Percentiles rank a stretch among this genome's conserved stretches.
Conservation (phyloP, 176 grass and related monocot species). For the Oryza officinalis region DNA sequence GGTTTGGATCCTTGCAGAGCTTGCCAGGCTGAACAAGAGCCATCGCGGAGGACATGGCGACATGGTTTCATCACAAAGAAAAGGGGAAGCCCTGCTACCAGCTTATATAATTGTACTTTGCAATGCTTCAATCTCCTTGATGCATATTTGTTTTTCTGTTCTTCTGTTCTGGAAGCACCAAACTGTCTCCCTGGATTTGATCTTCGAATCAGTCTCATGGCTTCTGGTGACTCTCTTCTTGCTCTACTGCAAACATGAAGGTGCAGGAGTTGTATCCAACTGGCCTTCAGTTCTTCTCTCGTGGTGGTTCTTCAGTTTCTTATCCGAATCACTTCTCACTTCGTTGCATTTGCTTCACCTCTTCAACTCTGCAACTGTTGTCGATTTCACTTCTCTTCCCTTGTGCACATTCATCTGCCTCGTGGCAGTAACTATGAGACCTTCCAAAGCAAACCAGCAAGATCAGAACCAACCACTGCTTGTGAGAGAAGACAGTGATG, state of each 20-base stretch:
- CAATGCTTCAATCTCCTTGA: slow-evolving; percentile 28
- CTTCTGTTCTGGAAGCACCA: slow-evolving; percentile 35
- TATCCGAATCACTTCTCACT: slow-evolving; percentile 39
- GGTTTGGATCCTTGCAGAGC: slow-evolving; percentile 42
- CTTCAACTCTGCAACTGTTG: slow-evolving; percentile 9
- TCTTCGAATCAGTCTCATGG: slow-evolving; percentile 52
- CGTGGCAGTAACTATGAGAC: slow-evolving; percentile 25
- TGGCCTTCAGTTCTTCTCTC: slow-evolving; percentile 61
- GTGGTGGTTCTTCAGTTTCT: slow-evolving; percentile 66
- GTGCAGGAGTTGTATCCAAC: neutral
- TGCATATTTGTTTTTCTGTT: slow-evolving; percentile 36
- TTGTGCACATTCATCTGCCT: slow-evolving; percentile 41
- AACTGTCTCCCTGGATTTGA: slow-evolving; percentile 8
- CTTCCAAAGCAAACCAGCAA: slow-evolving; percentile 7
- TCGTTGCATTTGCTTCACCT: slow-evolving; percentile 35
- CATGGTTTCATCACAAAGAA: slow-evolving; percentile 2
- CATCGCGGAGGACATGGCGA: neutral
- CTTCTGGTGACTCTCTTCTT: slow-evolving; percentile 48
- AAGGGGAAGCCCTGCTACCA: neutral
- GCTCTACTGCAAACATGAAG: slow-evolving; percentile 42
- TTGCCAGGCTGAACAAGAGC: slow-evolving; percentile 17
- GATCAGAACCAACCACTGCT: slow-evolving; percentile 50
- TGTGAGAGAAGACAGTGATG: slow-evolving; percentile 15
- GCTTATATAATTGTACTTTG: slow-evolving; percentile 33
- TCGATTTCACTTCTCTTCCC: slow-evolving; percentile 50